Conservation (phyloP, 73 alveolate genomes). For the Stentor coeruleus region DNA sequence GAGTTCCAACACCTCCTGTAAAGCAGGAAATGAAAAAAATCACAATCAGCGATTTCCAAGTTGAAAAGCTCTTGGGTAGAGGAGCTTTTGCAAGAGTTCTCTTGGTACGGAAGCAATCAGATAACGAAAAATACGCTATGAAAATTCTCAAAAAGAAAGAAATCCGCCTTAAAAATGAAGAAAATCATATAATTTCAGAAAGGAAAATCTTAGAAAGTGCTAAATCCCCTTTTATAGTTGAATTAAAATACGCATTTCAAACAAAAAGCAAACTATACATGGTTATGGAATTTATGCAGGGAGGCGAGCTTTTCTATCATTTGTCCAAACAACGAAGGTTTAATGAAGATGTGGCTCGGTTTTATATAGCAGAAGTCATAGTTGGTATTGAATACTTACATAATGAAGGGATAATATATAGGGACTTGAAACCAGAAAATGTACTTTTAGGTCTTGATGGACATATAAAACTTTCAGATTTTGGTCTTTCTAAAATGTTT, state of each 20-base stretch:
- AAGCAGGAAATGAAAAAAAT: too few species aligned
- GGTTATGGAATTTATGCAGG: slow-evolving; percentile 76
- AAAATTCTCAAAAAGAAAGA: slow-evolving; percentile 70
- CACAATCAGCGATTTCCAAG: slow-evolving; percentile 70
- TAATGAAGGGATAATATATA: slow-evolving; percentile 57
- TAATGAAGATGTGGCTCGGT: slow-evolving; percentile 69
- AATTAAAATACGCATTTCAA: slow-evolving; percentile 75
- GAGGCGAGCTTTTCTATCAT: slow-evolving; percentile 89
- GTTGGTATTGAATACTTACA: slow-evolving; percentile 78
- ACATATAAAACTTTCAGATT: slow-evolving; percentile 81
- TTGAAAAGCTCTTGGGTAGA: slow-evolving; percentile 74
- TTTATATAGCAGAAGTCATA: slow-evolving; percentile 67
- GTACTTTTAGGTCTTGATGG: slow-evolving; percentile 67
- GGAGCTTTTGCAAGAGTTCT: slow-evolving; percentile 93
- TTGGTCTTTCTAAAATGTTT: slow-evolving; percentile 81
- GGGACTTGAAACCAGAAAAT: slow-evolving; percentile 87
- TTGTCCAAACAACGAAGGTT: slow-evolving; percentile 62
- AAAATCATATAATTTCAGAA: slow-evolving; percentile 69
- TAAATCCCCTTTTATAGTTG: slow-evolving; percentile 67
- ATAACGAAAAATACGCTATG: slow-evolving; percentile 81
- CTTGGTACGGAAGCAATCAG: slow-evolving; percentile 69
- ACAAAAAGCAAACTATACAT: slow-evolving; percentile 65
- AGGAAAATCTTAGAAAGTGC: slow-evolving; percentile 67
- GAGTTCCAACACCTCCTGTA: too few species aligned
- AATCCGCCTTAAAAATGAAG: slow-evolving; percentile 58